Evolutionary conservation across 164 flowering plant species (phyloP), one percentile per base, ranked within the genome.

Genomic region (Umbellularia californica): DNA sequence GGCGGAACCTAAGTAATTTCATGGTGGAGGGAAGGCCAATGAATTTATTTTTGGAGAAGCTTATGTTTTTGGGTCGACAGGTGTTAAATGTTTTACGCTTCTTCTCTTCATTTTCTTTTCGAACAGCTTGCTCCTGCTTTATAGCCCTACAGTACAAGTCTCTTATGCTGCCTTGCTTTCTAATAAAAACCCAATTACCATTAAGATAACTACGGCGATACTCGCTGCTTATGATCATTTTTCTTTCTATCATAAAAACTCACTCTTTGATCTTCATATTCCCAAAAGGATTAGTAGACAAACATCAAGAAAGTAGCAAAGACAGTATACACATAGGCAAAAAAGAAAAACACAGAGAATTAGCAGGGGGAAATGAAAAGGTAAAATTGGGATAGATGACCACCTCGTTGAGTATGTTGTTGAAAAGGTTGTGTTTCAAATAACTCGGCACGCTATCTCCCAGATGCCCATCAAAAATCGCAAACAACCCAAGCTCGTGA

Each of bases 401-500:
- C 60, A 89, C 94, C 94, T 90, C 90, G 2, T 81, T 75, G 6
- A 90, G 80, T 75, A 90, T 90, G 75, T 88, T 88, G 72, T 81
- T 70, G 80, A 88, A 90, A 68, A 90, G 87, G 71, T 90, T 76
- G 22, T 79, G 77, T 75, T 80, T 80, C 71, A 90, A 74, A 75
- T 84, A 90, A 76, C 58, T 78, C 2, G 94, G 86, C 10, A 90
- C 92, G 7, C 84, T 73, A 75, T 86, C 88, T 11, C 94, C 92
- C 12, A 86, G 79, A 70, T 90, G 94, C 58, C 94, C 94, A 75
- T 90, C 94, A 70, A 83, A 90, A 58, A 90, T 88, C 12, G 93
- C 93, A 77, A 88, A 90, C 28, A 90, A 63, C 19, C 93, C 94
- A 19, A 90, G 87, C 71, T 72, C 87, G 47, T 86, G 91, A 41